Evolutionary conservation across 2,329 filamentous ascomycete genomes (phyloP), one percentile per base, ranked within the genome.

Genomic region (Talaromyces islandicus): DNA sequence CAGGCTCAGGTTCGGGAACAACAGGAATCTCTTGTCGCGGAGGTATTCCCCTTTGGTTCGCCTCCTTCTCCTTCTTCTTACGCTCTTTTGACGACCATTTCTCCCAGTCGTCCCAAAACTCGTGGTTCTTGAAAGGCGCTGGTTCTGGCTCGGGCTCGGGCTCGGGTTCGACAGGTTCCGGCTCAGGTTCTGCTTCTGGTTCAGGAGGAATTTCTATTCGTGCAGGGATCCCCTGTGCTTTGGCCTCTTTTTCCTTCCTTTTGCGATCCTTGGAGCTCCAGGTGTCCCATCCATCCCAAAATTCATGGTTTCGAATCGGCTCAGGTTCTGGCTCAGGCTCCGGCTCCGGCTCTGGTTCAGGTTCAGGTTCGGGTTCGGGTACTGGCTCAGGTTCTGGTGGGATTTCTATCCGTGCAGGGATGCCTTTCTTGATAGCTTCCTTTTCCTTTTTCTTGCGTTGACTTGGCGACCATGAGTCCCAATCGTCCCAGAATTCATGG

Each of bases 11-110:
- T 7, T 58, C 35, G 7, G 35, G 35, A 53, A 21, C 27, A 17
- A 25, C 32, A 21, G 53, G 35, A 17, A 54, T 12, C 35, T 58
- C 46, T 41, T 54, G 64, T 30, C 70, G 68, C 25, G 65, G 61
- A 14, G 60, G 63, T 9, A 61, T 64, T 7, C 60, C 63, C 32
- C 58, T 64, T 27, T 63, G 60, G 27, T 64, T 62, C 35, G 62
- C 71, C 50, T 81, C 78, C 64, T 79, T 79, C 29, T 81, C 78
- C 65, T 68, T 61, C 29, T 46, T 61, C 53, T 68, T 68, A n/a
- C 57, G 59, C 30, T 66, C 67, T n/a, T 61, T 57, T 11, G 58
- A 54, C 9, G 27, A 41, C 59, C 64, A 68, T 11, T 46, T 54
- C 32, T 54, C 63, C 62, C 62, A 63, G 4, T 53, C 58, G 9